A percentile compares a stretch with the other conserved stretches of the same genome.
These are phyloP conservation scores for Globisporangium takayamanum DNA, from an alignment of 352 stramenopile species.

Conservation along the genomic window DNA sequence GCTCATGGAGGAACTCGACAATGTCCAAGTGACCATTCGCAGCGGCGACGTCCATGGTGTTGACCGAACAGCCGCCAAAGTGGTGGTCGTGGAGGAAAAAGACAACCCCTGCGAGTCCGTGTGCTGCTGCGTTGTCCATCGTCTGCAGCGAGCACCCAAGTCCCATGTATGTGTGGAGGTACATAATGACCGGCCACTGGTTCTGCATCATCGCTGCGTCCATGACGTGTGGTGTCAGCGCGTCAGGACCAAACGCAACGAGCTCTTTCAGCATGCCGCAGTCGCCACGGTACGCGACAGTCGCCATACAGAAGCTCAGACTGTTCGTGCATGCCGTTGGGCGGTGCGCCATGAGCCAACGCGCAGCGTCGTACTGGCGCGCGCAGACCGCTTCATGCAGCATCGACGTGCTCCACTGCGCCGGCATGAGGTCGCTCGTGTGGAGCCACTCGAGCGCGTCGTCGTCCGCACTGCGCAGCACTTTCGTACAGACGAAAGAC, in stretches of 20 bases:
- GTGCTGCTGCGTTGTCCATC: neutral
- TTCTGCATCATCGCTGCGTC: neutral
- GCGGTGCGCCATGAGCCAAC: neutral
- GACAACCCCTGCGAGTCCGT: neutral
- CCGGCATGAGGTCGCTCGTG: neutral
- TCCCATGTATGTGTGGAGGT: neutral
- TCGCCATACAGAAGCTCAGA: neutral
- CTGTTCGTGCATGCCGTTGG: neutral
- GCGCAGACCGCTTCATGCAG: neutral
- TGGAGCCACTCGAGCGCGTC: neutral
- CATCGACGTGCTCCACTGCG: neutral
- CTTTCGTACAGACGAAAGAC: neutral
- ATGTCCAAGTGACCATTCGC: neutral
- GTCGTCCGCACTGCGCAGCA: neutral
- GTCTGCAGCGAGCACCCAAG: neutral
- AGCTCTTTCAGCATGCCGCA: neutral
- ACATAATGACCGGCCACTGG: neutral
- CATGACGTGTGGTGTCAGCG: neutral
- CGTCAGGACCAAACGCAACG: neutral
- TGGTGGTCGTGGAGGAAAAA: neutral
- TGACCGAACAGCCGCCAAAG: neutral
- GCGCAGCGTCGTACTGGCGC: neutral
- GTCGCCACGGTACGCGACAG: neutral
- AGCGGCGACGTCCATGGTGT: neutral
- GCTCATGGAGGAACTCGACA: conserved; percentile 1